Conservation (phyloP, 2,329 filamentous ascomycete genomes). For the Ophiostoma piceae region DNA sequence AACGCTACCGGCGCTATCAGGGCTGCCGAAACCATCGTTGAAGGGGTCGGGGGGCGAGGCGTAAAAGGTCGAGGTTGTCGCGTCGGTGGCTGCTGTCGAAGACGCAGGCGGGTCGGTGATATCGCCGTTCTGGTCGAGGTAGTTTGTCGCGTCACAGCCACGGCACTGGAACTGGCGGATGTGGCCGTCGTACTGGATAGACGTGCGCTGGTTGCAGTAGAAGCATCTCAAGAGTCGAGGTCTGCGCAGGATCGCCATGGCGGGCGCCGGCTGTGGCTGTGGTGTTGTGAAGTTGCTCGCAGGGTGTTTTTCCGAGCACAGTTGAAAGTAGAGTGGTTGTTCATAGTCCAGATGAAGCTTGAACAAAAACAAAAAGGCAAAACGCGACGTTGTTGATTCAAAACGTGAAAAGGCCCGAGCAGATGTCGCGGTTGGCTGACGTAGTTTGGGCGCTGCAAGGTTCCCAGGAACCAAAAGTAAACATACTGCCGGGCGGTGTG, state of each 20-base stretch:
- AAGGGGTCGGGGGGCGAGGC: slow-evolving; percentile 35
- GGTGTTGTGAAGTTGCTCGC: not conserved
- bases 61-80: slow-evolving; percentile 41
- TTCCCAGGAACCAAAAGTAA: not conserved
- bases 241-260: slow-evolving; percentile 43
- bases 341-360: not conserved
- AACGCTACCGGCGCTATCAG: slow-evolving; percentile 27
- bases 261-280: slow-evolving; percentile 13
- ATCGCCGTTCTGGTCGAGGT: slow-evolving; percentile 83
- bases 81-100: slow-evolving; percentile 47
- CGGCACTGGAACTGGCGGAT: slow-evolving; percentile 66
- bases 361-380: not conserved
- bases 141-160: slow-evolving; percentile 80
- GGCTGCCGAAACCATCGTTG: slow-evolving; percentile 27
- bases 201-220: slow-evolving; percentile 71
- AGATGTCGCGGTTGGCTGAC: slow-evolving; percentile 9
- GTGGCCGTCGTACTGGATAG: slow-evolving; percentile 51
- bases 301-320: not conserved
- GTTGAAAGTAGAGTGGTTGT: not conserved
- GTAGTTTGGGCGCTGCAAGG: not conserved
- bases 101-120: slow-evolving; percentile 78
- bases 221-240: slow-evolving; percentile 62
- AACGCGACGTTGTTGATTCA: not conserved
- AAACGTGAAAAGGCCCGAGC: not conserved
- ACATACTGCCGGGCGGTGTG: slow-evolving; percentile 28